Evolutionary conservation across 257 asterid genomes (phyloP), one percentile per base, ranked within the genome.

Genomic region (Ocimum tenuiflorum): DNA sequence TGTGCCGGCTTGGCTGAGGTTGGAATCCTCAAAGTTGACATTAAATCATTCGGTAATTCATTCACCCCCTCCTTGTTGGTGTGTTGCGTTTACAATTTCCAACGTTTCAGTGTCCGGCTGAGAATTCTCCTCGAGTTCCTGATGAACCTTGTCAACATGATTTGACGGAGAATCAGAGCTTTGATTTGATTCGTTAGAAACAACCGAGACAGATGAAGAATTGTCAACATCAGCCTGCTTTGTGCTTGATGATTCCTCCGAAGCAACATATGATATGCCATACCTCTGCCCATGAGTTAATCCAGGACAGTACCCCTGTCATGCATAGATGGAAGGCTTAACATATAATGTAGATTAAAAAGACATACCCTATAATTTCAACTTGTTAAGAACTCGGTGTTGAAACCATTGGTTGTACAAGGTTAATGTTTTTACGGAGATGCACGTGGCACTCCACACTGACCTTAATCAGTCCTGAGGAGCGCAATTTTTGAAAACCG

Each of bases 301-400:
- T 50, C 96, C 96, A 0, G 94, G 96, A 75, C 98, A 92, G 78
- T 81, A 82, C 49, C 99, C 99, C 99, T 92, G 77, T 18, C 56
- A 69, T 63, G 56, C 68, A 80, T 15, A 36, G 61, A 64, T 6
- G 47, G 15, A 23, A 23, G 65, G 57, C 46, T 67, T 46, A 64
- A 52, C 15, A 65, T 60, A 22, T 27, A 4, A 56, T 1, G 2
- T 15, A 15, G 14, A 4, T 5, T 8, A 6, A 29, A 29, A 15
- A 3, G 0, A n/a, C n/a, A 0, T 5, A 2, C 13, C 50, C 72
- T 12, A 14, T 20, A 39, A 35, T 42, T 50, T 42, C 7, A 22
- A 66, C 20, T 31, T 19, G 24, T 15, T 33, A 65, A 57, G 14
- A 64, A 15, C 47, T 39, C n/a, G 0, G 43, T 22, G 24, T 8